These are phyloP conservation scores for Fagus sylvatica DNA, from an alignment of 306 rosid genomes.

Conservation along the genomic window DNA sequence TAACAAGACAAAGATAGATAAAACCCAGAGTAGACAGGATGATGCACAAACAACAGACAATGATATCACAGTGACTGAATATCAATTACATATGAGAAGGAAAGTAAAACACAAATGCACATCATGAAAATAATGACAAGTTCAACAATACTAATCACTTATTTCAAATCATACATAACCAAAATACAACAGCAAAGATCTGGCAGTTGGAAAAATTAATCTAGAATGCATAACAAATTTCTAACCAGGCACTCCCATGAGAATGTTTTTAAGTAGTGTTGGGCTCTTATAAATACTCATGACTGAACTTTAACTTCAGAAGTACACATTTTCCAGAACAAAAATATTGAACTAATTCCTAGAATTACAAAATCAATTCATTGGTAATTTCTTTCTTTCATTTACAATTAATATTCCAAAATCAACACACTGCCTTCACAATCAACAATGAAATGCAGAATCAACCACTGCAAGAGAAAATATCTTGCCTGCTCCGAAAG, in stretches of 20 bases:
- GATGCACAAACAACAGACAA: background rate
- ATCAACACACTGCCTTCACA: background rate
- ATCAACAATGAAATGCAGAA: background rate
- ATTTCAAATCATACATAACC: background rate
- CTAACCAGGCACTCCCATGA: background rate
- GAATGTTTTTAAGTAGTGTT: background rate
- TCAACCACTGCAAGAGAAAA: background rate
- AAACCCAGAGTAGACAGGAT: background rate
- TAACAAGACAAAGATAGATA: constrained; percentile 1
- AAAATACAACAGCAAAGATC: background rate
- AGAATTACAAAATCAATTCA: background rate
- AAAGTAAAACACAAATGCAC: background rate
- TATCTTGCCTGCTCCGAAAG: constrained; percentile 77
- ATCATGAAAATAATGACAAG: background rate
- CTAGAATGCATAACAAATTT: background rate
- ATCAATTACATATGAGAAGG: background rate
- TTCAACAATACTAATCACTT: background rate
- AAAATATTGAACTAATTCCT: background rate
- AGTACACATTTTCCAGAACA: background rate
- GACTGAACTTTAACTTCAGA: background rate
- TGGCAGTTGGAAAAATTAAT: background rate
- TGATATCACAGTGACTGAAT: background rate
- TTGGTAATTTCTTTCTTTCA: background rate
- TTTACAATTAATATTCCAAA: background rate
- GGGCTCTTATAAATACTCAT: background rate